Evolutionary conservation across 2,329 filamentous ascomycete species (phyloP), one percentile per base, ranked within the genome.

Genomic region (Aspergillus spinulosporus): DNA sequence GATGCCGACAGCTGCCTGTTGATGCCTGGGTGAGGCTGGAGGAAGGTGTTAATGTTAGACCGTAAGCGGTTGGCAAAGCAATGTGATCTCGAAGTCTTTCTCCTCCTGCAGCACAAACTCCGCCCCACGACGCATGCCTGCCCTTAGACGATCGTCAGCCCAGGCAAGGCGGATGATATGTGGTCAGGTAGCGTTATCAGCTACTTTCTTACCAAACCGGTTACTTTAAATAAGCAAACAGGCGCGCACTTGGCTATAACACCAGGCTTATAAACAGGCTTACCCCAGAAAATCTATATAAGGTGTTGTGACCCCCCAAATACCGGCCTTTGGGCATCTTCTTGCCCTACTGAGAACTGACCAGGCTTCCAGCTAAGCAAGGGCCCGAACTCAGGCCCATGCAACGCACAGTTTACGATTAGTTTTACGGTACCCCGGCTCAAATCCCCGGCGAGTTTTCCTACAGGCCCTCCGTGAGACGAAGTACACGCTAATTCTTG

Each of bases 11-110:
- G 21, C 21, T 21, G 21, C 21, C 21, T 21, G 21, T 21, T 21
- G 21, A 21, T 52, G 50, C 50, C 50, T 52, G 50, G 42, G 28
- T 45, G 44, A 52, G 50, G 50, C 50, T 52, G 43, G 47, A 26
- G 29, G 44, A 21, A 21, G 21, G 28, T 7, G 12, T 28, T 8
- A 28, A 7, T 7, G 21, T 21, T 21, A 21, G 21, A 21, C 21
- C 11, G 37, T 40, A 6, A 21, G 39, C 14, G 9, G 44, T 15
- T n/a, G 29, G 14, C 5, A 21, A 6, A 29, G 42, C 37, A 44
- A 37, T 52, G 49, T 52, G 49, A 51, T 36, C 36, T 32, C 47
- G 39, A 43, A 26, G 31, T 26, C 29, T 21, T 44, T 52, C 21
- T 52, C 49, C 29, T 52, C 5, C 31, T 40, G 47, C 32, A n/a